A percentile compares a stretch with the other conserved stretches of the same genome.
Conservation (phyloP, 192 early-diverging fungal species). For the Borealophlyctis nickersoniae region DNA sequence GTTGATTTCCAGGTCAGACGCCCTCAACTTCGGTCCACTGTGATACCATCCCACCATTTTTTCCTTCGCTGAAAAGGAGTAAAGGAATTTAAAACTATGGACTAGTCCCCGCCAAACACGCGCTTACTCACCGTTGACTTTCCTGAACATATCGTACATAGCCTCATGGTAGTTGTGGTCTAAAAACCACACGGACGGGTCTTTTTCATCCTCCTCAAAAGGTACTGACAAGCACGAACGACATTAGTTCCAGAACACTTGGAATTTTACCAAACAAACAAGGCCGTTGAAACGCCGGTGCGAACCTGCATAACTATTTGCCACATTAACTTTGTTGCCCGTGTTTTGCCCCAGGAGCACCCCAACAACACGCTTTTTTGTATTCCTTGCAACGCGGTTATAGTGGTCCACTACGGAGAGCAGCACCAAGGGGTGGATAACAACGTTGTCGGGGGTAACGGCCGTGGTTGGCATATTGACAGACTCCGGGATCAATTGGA, state of each 20-base stretch:
- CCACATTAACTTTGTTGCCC: slow-evolving; percentile 87
- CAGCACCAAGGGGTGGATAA: slow-evolving; percentile 96
- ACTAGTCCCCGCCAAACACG: no score
- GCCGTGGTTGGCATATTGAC: slow-evolving; percentile 16
- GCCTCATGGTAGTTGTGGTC: slow-evolving; percentile 99
- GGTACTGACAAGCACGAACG: slow-evolving; percentile 79
- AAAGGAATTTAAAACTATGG: no score
- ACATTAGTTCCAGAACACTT: not conserved
- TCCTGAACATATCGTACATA: slow-evolving; percentile 99
- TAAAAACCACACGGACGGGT: slow-evolving; percentile 96
- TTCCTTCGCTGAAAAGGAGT: slow-evolving; percentile 70
- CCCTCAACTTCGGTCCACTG: slow-evolving; percentile 94
- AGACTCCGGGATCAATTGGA: no score
- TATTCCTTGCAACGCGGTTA: slow-evolving; percentile 91
- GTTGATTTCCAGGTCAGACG: slow-evolving; percentile 96
- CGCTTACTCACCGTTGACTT: slow-evolving; percentile 83
- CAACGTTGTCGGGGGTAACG: slow-evolving; percentile 49
- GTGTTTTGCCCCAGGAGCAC: slow-evolving; percentile 90
- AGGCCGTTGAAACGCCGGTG: not conserved
- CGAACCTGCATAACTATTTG: slow-evolving; percentile 96
- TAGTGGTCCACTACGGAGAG: slow-evolving; percentile 98
- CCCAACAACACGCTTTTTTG: slow-evolving; percentile 95
- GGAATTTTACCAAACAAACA: slow-evolving; percentile 4
- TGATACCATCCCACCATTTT: slow-evolving; percentile 99
- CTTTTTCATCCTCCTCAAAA: slow-evolving; percentile 99